Base-by-base conservation (phyloP, 306 rosid genomes). In the Rosa multiflora region DNA sequence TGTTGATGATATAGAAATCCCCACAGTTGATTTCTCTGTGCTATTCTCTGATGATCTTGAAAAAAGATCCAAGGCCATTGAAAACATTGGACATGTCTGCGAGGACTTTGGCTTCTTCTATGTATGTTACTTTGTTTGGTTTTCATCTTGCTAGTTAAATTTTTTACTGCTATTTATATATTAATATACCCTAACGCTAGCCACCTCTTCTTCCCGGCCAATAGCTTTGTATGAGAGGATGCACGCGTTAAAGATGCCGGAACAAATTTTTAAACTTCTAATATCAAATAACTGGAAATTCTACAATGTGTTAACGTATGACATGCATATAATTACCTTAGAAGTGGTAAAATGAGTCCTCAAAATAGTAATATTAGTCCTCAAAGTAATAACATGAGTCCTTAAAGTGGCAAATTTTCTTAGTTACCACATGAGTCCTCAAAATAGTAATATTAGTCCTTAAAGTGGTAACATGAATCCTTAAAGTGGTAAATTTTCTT, bases 101-200 rank as follows among this genome's bases (percentile, higher is more conserved):
- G 37, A 70, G 47, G 70, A 72, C 61, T 76, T 62, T 11, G 85
- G 85, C 69, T 82, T 77, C 42, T 82, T 82, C 74, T 70, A 76
- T 13, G 78, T 77, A 72, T 17, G 76, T 67, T 42, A 4, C 14
- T 35, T 5, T 5, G 26, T 26, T 61, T 6, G 7, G 32, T 21
- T 61, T 11, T 61, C 67, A 23, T 23, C 15, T 61, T 61, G 67
- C 39, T 23, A 59, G 39, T 23, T 23, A 61, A 10, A 8, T 26
- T 3, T 17, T 61, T 61, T 11, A 56, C 21, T 53, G 17, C 5
- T 6, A 52, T 17, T 15, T 52, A 52, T 48, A 12, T 48, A 43
- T 48, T 51, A 51, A 14, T 15, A 4, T 14, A 51, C 56, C 56
- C n/a, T 51, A 51, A 51, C n/a, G 8, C 58, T 17, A 52, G 58